Evolutionary conservation across 352 stramenopile genomes (phyloP), one percentile per base, ranked within the genome.

Genomic region (Elongisporangium prolatum): DNA sequence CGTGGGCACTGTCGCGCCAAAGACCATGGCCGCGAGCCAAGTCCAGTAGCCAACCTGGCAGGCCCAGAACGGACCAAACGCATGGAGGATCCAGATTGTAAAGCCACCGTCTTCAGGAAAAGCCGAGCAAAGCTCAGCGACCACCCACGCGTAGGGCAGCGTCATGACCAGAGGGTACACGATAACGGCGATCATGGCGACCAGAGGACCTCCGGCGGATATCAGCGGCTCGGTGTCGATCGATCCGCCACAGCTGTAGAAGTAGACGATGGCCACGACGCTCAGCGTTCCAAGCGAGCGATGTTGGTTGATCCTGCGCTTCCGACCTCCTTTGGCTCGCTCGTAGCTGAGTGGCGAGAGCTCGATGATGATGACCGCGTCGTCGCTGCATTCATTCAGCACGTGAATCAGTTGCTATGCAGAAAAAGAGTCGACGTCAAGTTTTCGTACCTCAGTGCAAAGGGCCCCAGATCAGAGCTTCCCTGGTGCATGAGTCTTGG

Each of bases 31-130:
- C 10, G 72, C 72, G 38, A 97, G 63, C 87, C 88, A 97, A 18
- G 61, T 69, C 57, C 79, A 75, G 65, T 79, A 84, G 38, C 75
- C 80, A 40, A 79, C 67, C 61, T 89, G 79, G 52, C 81, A 88
- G 2, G 56, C 77, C 79, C 77, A 89, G 69, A 86, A 92, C 4
- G 79, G 65, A 10, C 89, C 92, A 78, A 95, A 97, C 2, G 89
- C 90, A 65, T 88, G 76, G 57, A 91, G 69, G 3, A 97, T 85
- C 91, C 91, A 98, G 14, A 88, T 79, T 3, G 94, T 82, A 56
- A 79, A 93, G 50, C 74, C 88, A 13, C 67, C 70, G 52, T 78
- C 61, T 37, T 97, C 87, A 1, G 86, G 88, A 67, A 96, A 96
- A 8, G 89, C 72, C 0, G 83, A 83, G 14, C 77, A 84, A 18